Evolutionary conservation across 139 green algal species (phyloP), one percentile per base, ranked within the genome.

Genomic region (Nannochloris sp.): DNA sequence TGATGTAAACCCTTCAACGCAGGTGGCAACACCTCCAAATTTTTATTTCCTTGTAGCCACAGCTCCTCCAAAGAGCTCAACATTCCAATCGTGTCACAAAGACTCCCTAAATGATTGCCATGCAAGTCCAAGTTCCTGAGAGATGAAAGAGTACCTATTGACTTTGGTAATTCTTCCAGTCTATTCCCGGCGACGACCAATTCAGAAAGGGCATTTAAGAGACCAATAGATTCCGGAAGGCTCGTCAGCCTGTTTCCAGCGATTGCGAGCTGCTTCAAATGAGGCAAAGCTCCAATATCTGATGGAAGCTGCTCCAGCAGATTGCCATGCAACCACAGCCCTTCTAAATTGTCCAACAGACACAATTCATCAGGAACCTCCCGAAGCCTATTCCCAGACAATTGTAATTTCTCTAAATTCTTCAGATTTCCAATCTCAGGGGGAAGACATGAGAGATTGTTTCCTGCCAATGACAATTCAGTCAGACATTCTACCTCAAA

Each of bases 311-410:
- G 11, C 3, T 63, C 37, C 9, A 92, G 49, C 29, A 76, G 55
- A 73, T 91, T 92, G 16, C 85, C 85, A 64, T 83, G 71, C 53
- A 81, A 46, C 82, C 82, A 87, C 30, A 89, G 61, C 0, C 74
- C 76, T 48, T 83, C 45, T 17, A 92, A 78, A 3, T 69, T n/a
- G 5, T 25, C 50, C 26, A 90, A 68, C 14, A 71, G 20, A 12
- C 78, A 67, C 4, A 91, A 49, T 25, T 45, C 37, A 1, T 71
- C 49, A 2, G 83, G 79, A 20, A 92, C 36, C 6, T 50, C 1
- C 5, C 9, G 60, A 20, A 95, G 67, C 14, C 59, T 10, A 66
- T 95, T 95, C 48, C 87, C 85, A 48, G 86, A 85, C 43, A 88
- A 64, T 64, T 85, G 77, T 28, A 93, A 72, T 23, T 76, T 72